Evolutionary conservation across 306 rosid genomes (phyloP), one percentile per base, ranked within the genome.

Genomic region (Casuarina cunninghamiana): DNA sequence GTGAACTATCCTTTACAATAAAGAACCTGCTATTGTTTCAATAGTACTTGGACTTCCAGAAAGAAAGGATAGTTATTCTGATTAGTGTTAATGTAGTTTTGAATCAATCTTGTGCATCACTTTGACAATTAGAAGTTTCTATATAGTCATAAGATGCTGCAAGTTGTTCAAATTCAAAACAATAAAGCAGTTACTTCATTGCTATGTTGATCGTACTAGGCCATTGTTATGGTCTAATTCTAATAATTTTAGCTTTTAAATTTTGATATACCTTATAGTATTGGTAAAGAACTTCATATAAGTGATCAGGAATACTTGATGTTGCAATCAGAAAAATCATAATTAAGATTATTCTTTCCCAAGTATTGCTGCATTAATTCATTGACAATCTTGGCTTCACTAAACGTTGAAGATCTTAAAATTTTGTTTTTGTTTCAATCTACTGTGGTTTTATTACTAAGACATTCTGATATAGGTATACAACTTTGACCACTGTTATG

Each of bases 1-100:
- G 98, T 92, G 75, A 12, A 19, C 54, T 26, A 35, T 67, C 15
- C 72, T 3, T 32, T 74, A 72, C 11, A 53, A 74, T 32, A 58
- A 51, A 13, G 19, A 51, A 44, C 48, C 72, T 7, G 39, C 5
- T 19, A 12, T 72, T 2, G 4, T 72, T 13, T 15, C 61, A 42
- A 17, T 48, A 49, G 13, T 19, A 68, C 16, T 48, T 62, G 5
- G 10, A 9, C 54, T 66, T 43, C 49, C 11, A 3, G 12, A 7
- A 65, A 3, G 46, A 41, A 39, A 41, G 39, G 4, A 6, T 0
- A 39, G 35, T 41, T 66, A 12, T 41, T 39, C 26, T 66, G 17
- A 3, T 41, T 39, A 48, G 1, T 39, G 10, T 15, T 15, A 13
- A 10, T 37, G 2, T 62, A 0, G 45, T 62, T 62, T 35, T 10